A percentile compares a stretch with the other conserved stretches of the same genome.
phyloP scores from a whole-genome alignment of 1,284 basidiomycete species.

The Cutaneotrichosporon arboriforme region DNA sequence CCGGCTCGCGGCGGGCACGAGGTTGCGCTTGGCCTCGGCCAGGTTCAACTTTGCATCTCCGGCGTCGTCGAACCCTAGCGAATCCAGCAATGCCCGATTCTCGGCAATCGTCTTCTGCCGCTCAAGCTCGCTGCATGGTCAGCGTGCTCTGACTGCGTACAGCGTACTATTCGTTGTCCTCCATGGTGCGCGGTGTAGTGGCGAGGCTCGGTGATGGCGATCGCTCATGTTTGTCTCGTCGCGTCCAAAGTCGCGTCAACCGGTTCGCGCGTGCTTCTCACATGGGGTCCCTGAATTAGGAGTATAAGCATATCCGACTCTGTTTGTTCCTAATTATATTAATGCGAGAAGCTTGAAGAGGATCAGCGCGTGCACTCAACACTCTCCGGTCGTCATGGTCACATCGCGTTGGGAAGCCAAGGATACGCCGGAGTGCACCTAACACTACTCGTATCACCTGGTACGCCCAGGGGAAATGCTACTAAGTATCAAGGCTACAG shows the following conservation, averaged over 20 bases:
- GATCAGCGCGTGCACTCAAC: no score
- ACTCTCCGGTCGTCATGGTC: no score
- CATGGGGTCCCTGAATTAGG: no score
- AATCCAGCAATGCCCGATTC: slow-evolving; percentile 46
- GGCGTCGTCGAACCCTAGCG: slow-evolving; percentile 42
- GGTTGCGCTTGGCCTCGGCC: neutral
- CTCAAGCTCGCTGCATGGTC: slow-evolving; percentile 39
- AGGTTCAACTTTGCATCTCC: slow-evolving; percentile 25
- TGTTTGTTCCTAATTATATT: no score
- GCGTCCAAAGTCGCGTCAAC: slow-evolving; percentile 3
- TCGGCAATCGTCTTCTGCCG: slow-evolving; percentile 47
- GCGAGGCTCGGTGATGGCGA: neutral
- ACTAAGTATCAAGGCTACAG: no score
- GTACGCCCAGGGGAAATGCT: no score
- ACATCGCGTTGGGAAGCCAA: no score
- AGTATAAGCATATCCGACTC: no score
- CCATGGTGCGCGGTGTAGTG: neutral
- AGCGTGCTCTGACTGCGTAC: neutral
- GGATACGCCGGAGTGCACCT: no score
- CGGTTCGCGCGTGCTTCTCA: neutral
- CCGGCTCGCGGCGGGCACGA: slow-evolving; percentile 4
- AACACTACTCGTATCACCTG: no score
- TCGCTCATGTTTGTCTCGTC: neutral
- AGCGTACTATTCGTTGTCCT: neutral
- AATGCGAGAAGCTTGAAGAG: no score